Evolutionary conservation across 2,329 filamentous ascomycete genomes (phyloP), one percentile per base, ranked within the genome.

Genomic region (Microdochium trichocladiopsis): DNA sequence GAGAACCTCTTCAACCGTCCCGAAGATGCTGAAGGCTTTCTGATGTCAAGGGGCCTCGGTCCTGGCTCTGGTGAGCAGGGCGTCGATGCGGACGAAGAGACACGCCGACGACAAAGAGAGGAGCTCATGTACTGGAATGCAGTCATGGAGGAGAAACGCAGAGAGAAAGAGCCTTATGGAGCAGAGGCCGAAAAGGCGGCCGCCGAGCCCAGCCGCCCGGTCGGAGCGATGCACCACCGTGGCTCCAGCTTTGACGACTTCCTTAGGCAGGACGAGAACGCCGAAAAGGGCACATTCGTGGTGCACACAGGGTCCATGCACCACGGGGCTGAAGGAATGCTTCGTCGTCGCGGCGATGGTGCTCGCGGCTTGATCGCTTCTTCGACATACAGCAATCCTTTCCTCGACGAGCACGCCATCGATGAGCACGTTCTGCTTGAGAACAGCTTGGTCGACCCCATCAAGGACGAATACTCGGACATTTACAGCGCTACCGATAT

Each of bases 111-210:
- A 53, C 83, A 86, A 63, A 75, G 82, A 36, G 82, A 86, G 60
- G 83, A 86, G 65, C 63, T 86, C 54, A 71, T 85, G 66, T 85
- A 84, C 59, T 86, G 83, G 83, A 86, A 86, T 60, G 72, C 77
- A 2, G 57, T 82, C 28, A 76, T 70, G 50, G 63, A 82, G 50
- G 70, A 77, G 62, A 77, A 78, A 63, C 63, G 73, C 60, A 69
- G 72, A 52, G 67, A 65, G 51, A 63, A 70, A 51, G n/a, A n/a
- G n/a, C n/a, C n/a, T n/a, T n/a, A n/a, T n/a, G 54, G 56, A 25
- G 54, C 54, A 12, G 61, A 63, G 24, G 51, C 64, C 14, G 60
- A 61, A 50, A 67, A 65, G 50, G 55, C 53, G 33, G 58, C 53
- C 53, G 55, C 55, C 41, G 49, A 45, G 37, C 23, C 22, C 23